A percentile compares a stretch with the other conserved stretches of the same genome.
These are phyloP conservation scores for Bothriochloa decipiens DNA, from an alignment of 176 grass and related monocot species.

Conservation along the genomic window DNA sequence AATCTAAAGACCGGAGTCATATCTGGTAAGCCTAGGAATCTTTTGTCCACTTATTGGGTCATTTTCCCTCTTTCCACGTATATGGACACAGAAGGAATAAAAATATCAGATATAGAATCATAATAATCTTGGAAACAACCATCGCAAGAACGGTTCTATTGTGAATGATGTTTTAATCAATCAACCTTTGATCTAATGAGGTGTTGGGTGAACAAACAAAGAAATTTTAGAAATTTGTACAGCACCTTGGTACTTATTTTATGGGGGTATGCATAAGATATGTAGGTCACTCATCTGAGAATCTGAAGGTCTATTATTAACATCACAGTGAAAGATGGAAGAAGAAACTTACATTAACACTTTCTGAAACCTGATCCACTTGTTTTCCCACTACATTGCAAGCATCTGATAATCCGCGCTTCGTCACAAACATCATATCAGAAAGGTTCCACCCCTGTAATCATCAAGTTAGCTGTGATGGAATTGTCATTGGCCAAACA, in stretches of 20 bases:
- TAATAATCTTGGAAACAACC: not conserved
- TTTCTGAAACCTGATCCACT: conserved; percentile 84
- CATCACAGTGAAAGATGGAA: conserved; percentile 11
- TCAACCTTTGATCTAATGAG: not conserved
- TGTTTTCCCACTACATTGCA: conserved; percentile 75
- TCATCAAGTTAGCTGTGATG: conserved; percentile 35
- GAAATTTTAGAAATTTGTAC: not conserved
- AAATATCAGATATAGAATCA: not conserved
- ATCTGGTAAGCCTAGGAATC: not conserved
- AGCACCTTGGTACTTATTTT: not conserved
- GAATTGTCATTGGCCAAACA: conserved; percentile 23
- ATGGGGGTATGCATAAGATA: not conserved
- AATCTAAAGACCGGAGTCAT: not conserved
- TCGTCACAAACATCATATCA: conserved; percentile 98
- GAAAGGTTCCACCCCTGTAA: conserved; percentile 88
- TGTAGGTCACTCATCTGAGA: not conserved
- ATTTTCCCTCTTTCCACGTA: not conserved
- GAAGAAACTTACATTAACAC: conserved; percentile 68
- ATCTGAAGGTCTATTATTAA: not conserved
- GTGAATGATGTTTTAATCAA: not conserved
- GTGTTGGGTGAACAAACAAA: not conserved
- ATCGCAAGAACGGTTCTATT: not conserved
- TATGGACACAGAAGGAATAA: not conserved
- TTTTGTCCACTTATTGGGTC: not conserved
- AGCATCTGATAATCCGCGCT: conserved; percentile 76